Base-by-base conservation (phyloP, 2,329 filamentous ascomycete genomes). In the Fusarium lateritium region DNA sequence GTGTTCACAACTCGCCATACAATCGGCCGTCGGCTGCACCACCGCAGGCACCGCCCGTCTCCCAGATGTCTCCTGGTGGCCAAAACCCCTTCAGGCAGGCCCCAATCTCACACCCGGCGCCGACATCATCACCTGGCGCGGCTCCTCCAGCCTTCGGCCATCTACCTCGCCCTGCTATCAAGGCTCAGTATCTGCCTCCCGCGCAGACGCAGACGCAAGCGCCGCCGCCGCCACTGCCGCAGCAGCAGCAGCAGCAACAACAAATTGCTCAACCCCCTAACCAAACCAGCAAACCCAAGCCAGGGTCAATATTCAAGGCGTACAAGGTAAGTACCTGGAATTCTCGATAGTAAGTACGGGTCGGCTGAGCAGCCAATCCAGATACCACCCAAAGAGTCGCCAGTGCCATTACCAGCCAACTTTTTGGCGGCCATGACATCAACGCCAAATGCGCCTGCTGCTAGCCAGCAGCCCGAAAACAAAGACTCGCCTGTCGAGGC, bases 381-480 rank as follows among this genome's bases (percentile, higher is more conserved):
- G 77, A 70, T 77, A 65, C 80, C 80, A 22, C 69, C 77, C 15
- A 83, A 82, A 68, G 75, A 83, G 56, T 83, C 82, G 2, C 82
- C 82, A 4, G 82, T 84, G 7, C 82, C 82, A 13, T 67, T 84
- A 11, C 82, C 82, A 2, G 79, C 81, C 7, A 81, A 82, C 55
- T 82, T 81, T 52, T 67, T 82, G 47, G 80, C 81, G n/a, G 79
- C 80, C 10, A 81, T 82, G 73, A 76, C 72, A 50, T 77, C 79
- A 11, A 57, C 75, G 10, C 61, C 77, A 3, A 65, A 61, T 22
- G 62, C 71, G 9, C 42, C 74, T 14, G 45, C 69, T 15, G 43
- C 72, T 7, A 44, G 63, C 34, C 72, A 56, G 31, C 57, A 61
- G 10, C n/a, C 45, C 19, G 43, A 59, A 21, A 56, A 39, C 21